These are phyloP conservation scores for Geotrichum siamense DNA, from an alignment of 1,139 yeast genomes.

Conservation along the genomic window DNA sequence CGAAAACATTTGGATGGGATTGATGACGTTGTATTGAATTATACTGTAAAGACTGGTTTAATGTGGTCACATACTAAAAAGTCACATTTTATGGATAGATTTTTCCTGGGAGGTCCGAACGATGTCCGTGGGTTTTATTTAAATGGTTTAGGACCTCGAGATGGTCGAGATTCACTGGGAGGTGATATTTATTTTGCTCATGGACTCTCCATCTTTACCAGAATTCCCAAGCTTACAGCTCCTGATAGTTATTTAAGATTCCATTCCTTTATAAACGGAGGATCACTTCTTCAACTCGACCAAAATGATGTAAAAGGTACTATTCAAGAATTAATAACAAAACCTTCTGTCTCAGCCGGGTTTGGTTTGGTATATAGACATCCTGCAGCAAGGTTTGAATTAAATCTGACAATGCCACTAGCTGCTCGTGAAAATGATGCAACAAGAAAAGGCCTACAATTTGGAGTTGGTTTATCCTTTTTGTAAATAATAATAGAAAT, in stretches of 20 bases:
- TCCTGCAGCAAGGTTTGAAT: constrained; percentile 85
- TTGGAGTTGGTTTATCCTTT: constrained; percentile 85
- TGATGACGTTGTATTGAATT: constrained; percentile 20
- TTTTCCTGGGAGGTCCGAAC: constrained; percentile 75
- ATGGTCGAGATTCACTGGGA: constrained; percentile 50
- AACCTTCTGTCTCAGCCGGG: constrained; percentile 42
- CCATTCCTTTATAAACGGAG: constrained; percentile 68
- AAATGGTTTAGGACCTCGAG: constrained; percentile 85
- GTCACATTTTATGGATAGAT: constrained; percentile 40
- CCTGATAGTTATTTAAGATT: constrained; percentile 56
- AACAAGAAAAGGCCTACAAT: constrained; percentile 78
- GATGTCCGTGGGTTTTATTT: constrained; percentile 69
- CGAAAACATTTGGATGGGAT: constrained; percentile 3
- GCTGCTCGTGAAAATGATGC: constrained; percentile 58
- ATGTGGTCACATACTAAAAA: constrained; percentile 28
- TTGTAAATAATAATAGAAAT: constrained; percentile 49
- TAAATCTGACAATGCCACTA: constrained; percentile 77
- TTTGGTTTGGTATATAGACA: constrained; percentile 75
- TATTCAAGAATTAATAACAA: constrained; percentile 31
- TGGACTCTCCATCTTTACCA: constrained; percentile 61
- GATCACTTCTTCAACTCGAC: constrained; percentile 50
- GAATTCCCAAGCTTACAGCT: constrained; percentile 46
- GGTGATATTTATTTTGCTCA: constrained; percentile 71
- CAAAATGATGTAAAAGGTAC: constrained; percentile 28
- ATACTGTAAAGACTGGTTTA: constrained; percentile 26